Base-by-base conservation (phyloP, 2,329 filamentous ascomycete genomes). In the Akanthomyces lecanii region DNA sequence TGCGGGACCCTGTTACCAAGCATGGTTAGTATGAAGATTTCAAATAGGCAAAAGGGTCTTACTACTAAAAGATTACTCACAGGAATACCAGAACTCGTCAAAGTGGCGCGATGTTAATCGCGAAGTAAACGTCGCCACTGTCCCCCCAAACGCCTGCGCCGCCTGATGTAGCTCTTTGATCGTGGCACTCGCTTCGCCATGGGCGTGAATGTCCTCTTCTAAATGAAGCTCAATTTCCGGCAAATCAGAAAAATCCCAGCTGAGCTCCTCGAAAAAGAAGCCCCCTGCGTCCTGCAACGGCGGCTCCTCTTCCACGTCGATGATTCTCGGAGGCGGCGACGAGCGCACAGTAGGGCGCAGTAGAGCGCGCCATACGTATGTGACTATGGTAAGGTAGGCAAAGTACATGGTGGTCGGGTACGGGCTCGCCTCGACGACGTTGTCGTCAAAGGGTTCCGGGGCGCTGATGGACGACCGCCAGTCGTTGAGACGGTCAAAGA, bases 61-160 rank as follows among this genome's bases (percentile, higher is more conserved):
- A 7, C 5, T 36, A 8, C 33, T 11, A 7, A 11, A 36, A 36
- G 8, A 36, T 36, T 2, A 65, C 65, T 53, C 53, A 63, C 65
- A 66, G 10, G 65, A 63, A 40, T 65, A 63, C 65, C 63, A 65
- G 45, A 65, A 66, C 38, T 66, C 65, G 7, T 53, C 62, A 56
- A 65, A 66, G 36, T 66, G 57, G 16, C 63, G 64, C 28, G 60
- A 64, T 23, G 63, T 57, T 51, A 65, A n/a, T 36, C 62, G 50
- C 54, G 62, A 28, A 14, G 62, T 62, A 64, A 65, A 64, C 33
- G 56, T 55, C 42, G 52, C 45, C 56, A 64, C 51, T 12, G 62
- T 64, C 5, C 62, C 63, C 7, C 58, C 64, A 33, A 60, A 65
- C 5, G 44, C 64, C 40, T 64, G 64, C 56, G 64, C 62, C 28